These are phyloP conservation scores for Rosa rugosa DNA, from an alignment of 306 rosid genomes.

Conservation along the genomic window DNA sequence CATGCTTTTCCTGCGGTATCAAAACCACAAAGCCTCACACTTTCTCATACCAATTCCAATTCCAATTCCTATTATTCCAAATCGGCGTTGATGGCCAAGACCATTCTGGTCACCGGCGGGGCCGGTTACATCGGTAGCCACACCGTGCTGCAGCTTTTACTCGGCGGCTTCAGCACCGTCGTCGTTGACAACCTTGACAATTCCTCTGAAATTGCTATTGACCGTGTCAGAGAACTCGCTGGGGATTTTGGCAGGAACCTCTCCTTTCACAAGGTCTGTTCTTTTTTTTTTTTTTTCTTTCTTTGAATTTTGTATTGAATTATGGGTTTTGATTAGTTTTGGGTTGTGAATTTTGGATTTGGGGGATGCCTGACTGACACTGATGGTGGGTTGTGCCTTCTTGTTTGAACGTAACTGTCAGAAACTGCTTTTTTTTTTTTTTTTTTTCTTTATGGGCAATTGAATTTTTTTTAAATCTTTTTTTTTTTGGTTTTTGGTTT, in stretches of 20 bases:
- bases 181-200: conserved; percentile 88
- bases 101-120: conserved; percentile 84
- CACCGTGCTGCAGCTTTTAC: conserved; percentile 85
- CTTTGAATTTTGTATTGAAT: background rate
- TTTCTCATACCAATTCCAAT: background rate
- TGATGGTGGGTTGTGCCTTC: background rate
- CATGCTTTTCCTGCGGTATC: background rate
- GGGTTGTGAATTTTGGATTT: background rate
- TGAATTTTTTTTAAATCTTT: background rate
- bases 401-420: background rate
- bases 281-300: background rate
- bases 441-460: background rate
- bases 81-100: conserved; percentile 40
- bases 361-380: background rate
- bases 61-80: background rate
- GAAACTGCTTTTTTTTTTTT: background rate
- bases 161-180: conserved; percentile 67
- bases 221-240: conserved; percentile 76
- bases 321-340: background rate
- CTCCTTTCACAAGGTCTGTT: conserved; percentile 72
- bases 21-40: background rate
- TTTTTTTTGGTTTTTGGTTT: too few relatives aligned
- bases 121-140: conserved; percentile 97
- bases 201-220: conserved; percentile 59
- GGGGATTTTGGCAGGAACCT: conserved; percentile 70